Percentiles rank a stretch among this genome's conserved stretches.
Conservation (phyloP, 1,284 basidiomycete species). For the Schizophyllum commune region DNA sequence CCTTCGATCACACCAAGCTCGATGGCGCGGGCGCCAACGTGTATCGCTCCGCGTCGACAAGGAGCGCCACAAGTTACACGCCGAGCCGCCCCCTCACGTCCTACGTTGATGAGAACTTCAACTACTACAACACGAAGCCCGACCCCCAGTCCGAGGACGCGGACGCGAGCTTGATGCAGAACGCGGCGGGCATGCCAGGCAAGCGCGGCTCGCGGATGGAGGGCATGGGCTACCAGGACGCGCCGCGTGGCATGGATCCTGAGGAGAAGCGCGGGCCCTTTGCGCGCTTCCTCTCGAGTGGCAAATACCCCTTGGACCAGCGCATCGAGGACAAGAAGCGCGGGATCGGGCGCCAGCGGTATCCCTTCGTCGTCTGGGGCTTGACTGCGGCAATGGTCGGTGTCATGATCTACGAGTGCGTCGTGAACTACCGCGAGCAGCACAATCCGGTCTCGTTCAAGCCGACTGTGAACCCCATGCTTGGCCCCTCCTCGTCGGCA, state of each 20-base stretch:
- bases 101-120: neutral
- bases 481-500: constrained; percentile 81
- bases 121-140: neutral
- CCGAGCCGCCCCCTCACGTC: neutral
- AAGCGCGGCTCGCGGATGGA: neutral
- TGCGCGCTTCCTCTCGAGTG: neutral
- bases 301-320: constrained; percentile 33
- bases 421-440: constrained; percentile 64
- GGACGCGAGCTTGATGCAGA: neutral
- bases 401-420: constrained; percentile 73
- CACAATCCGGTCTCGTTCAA: constrained; percentile 75
- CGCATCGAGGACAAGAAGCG: constrained; percentile 80
- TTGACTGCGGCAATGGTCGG: constrained; percentile 62
- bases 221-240: neutral
- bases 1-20: neutral
- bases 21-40: neutral
- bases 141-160: neutral
- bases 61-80: neutral
- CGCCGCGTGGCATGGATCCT: neutral
- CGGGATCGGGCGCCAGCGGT: constrained; percentile 75
- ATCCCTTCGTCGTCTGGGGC: constrained; percentile 67
- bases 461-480: constrained; percentile 85
- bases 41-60: neutral
- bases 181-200: neutral
- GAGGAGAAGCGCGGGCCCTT: neutral